Percentiles rank a stretch among this genome's conserved stretches.
Conservation (phyloP, 371 early-diverging fungal genomes). For the Zychaea mexicana region DNA sequence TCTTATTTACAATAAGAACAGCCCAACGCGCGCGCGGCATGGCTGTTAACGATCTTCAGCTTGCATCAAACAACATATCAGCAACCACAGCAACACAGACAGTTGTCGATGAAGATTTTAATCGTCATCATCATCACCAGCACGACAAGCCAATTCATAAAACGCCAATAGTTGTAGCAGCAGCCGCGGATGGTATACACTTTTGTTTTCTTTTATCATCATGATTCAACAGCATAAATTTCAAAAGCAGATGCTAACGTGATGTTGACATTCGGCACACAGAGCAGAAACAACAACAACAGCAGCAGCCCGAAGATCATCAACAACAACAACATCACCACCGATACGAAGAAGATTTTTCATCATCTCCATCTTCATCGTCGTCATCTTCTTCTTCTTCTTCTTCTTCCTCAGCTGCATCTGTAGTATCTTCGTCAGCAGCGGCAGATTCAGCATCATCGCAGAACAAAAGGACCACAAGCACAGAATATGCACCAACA, state of each 20-base stretch:
- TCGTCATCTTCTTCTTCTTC: too few species aligned
- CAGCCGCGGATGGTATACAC: background rate
- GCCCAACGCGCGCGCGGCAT: background rate
- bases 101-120: background rate
- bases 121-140: too few species aligned
- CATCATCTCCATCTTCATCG: background rate
- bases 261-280: too few species aligned
- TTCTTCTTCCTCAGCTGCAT: too few species aligned
- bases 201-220: too few species aligned
- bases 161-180: background rate
- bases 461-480: background rate
- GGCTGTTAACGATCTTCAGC: background rate
- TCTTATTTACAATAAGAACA: too few species aligned
- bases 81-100: background rate
- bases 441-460: too few species aligned
- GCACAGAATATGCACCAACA: background rate
- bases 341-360: background rate
- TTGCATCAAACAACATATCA: background rate
- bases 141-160: background rate
- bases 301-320: background rate
- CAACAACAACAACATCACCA: background rate
- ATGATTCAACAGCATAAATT: too few species aligned
- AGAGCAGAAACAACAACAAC: background rate
- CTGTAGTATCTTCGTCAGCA: too few species aligned
- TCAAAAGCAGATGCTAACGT: too few species aligned